Evolutionary conservation across 495 filamentous ascomycete species (phyloP).

Genomic region (Penicillium salamii): DNA sequence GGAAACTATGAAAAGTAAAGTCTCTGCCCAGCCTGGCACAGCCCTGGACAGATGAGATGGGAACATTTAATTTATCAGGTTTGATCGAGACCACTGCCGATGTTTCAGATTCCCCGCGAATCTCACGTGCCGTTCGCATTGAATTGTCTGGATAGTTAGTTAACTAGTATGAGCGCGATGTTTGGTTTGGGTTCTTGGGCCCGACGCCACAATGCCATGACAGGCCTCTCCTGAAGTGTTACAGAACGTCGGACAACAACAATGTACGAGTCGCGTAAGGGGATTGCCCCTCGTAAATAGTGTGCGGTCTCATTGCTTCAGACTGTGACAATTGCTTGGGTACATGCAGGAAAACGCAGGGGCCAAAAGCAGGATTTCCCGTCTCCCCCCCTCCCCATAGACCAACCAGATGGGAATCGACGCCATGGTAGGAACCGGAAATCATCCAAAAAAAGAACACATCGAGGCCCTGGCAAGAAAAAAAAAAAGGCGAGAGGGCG

Average conservation of each 20-base stretch:
- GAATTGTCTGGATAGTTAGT: no score
- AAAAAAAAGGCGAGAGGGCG: not conserved
- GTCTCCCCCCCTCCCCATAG: no score
- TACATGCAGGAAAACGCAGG: conserved; percentile 18
- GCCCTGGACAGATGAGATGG: no score
- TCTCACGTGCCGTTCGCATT: conserved; percentile 30
- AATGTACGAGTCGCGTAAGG: conserved; percentile 11
- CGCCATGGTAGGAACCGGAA: not conserved
- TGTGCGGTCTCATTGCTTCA: conserved; percentile 5
- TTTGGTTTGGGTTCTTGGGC: not conserved
- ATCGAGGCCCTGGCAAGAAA: conserved; percentile 10
- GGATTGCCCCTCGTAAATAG: conserved; percentile 5
- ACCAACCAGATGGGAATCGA: not conserved
- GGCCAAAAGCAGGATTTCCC: conserved; percentile 11
- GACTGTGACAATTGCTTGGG: conserved; percentile 1
- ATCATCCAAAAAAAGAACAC: not conserved
- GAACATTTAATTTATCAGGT: not conserved
- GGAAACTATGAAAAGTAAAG: conserved; percentile 13
- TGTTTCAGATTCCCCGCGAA: conserved; percentile 29
- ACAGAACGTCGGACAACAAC: not conserved
- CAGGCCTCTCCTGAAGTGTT: not conserved
- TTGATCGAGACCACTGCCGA: conserved; percentile 7
- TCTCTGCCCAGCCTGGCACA: no score
- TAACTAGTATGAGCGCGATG: no score
- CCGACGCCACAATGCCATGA: conserved; percentile 9